Evolutionary conservation across 2,329 filamentous ascomycete genomes (phyloP).

Genomic region (Xenosphaeropsis pyriputrescens): DNA sequence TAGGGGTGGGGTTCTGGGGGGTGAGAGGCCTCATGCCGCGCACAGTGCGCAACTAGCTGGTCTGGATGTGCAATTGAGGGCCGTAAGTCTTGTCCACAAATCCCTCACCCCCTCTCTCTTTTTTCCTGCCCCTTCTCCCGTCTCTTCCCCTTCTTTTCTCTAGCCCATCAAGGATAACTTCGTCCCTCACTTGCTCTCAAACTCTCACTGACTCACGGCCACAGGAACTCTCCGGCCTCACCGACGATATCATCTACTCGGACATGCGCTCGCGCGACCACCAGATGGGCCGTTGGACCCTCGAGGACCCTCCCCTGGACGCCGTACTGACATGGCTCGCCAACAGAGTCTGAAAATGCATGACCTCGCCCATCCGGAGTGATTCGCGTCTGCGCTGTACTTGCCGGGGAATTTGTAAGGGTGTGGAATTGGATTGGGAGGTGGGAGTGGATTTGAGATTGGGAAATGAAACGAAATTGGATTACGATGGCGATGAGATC

Average conservation of each 20-base stretch:
- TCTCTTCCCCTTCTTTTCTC: no score
- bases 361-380: no score
- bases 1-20: conserved; percentile 36
- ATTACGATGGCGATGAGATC: no score
- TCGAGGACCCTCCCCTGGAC: neutral
- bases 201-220: neutral
- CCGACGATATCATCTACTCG: conserved; percentile 41
- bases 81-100: conserved; percentile 25
- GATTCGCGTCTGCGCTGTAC: no score
- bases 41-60: conserved; percentile 32
- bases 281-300: conserved; percentile 42
- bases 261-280: conserved; percentile 38
- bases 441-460: no score
- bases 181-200: no score
- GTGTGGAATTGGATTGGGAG: no score
- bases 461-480: no score
- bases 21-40: conserved; percentile 29
- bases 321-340: neutral
- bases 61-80: conserved; percentile 41
- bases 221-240: conserved; percentile 41
- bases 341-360: neutral
- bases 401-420: no score
- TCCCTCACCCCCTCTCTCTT: no score
- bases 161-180: no score
- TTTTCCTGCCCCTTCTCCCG: no score